phyloP scores from a whole-genome alignment of 225 moss, liverwort and hornwort species.

The Anthoceros angustus region DNA sequence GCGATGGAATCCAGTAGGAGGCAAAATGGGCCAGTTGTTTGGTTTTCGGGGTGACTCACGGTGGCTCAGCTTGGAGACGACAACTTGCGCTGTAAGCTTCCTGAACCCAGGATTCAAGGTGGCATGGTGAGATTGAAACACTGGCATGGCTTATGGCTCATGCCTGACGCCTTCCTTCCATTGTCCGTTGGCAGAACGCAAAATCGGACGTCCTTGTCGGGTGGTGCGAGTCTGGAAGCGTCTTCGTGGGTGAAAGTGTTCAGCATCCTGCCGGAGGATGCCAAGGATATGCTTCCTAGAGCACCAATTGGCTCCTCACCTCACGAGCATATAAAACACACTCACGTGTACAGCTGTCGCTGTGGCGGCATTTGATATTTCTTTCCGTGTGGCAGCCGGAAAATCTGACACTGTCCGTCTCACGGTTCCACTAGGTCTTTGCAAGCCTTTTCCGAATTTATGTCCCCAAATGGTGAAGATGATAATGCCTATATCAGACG shows the following conservation, averaged over 20 bases:
- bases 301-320: no score
- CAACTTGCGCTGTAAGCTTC: conserved; percentile 9
- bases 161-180: not conserved
- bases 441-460: no score
- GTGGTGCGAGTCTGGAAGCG: conserved; percentile 74
- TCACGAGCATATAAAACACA: no score
- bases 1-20: conserved; percentile 50
- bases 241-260: conserved; percentile 39
- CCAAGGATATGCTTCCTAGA: no score
- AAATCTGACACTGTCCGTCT: no score
- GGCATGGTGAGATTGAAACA: not conserved
- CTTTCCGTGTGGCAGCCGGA: no score
- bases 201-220: conserved; percentile 56
- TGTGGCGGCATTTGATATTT: no score
- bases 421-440: no score
- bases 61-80: conserved; percentile 75
- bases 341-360: no score
- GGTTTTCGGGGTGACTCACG: conserved; percentile 80
- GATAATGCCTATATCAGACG: no score
- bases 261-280: not conserved
- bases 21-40: conserved; percentile 27
- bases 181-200: conserved; percentile 28
- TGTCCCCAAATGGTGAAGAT: no score
- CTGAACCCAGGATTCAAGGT: not conserved
- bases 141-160: not conserved